Percentiles rank a stretch among this genome's conserved stretches.
Conservation (phyloP, 2,329 filamentous ascomycete species). For the Fusarium dlaminii region DNA sequence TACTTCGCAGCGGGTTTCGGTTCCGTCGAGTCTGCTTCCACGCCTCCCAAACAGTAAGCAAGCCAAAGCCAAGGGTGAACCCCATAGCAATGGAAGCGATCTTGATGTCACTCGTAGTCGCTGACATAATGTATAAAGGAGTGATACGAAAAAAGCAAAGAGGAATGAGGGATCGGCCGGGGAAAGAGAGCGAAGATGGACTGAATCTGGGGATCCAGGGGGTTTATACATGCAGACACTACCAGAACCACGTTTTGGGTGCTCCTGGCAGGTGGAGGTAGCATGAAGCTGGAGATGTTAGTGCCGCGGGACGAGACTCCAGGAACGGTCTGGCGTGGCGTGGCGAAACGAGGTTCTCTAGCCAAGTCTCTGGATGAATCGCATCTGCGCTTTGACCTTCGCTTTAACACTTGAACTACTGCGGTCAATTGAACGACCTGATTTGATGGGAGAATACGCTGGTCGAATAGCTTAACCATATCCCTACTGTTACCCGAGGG, state of each 20-base stretch:
- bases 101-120: constrained; percentile 38
- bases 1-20: constrained; percentile 45
- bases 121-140: not conserved
- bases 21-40: constrained; percentile 54
- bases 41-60: constrained; percentile 52
- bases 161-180: not conserved
- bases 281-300: not conserved
- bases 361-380: not conserved
- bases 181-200: not conserved
- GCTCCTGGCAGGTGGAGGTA: not conserved
- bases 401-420: not conserved
- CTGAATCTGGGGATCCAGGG: not conserved
- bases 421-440: not conserved
- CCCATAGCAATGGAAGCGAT: constrained; percentile 46
- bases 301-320: not conserved
- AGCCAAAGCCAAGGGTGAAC: constrained; percentile 54
- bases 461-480: not conserved
- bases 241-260: not conserved
- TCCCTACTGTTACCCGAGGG: not conserved
- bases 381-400: not conserved
- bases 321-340: not conserved
- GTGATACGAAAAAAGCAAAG: not conserved
- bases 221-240: not conserved
- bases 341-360: not conserved
- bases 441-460: not conserved